phyloP scores from a whole-genome alignment of 768 basidiomycete species.

The Termitomyces sp. region DNA sequence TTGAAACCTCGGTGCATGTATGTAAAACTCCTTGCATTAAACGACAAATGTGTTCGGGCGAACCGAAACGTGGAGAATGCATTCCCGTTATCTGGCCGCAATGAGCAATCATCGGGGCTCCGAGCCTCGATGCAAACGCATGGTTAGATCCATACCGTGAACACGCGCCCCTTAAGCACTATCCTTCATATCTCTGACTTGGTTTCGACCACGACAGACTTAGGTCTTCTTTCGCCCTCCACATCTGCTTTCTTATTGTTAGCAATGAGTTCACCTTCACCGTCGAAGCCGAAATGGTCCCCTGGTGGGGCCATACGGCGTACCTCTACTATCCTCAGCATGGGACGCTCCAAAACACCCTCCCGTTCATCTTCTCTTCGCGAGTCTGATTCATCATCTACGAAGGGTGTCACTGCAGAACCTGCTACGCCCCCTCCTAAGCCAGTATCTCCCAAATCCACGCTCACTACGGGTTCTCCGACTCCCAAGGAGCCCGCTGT shows the following conservation, averaged over 20 bases:
- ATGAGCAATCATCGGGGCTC: constrained; percentile 3
- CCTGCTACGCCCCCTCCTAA: constrained; percentile 1
- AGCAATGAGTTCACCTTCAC: constrained; percentile 5
- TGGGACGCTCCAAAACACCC: constrained; percentile 8
- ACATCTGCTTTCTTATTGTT: neutral
- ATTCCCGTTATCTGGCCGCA: neutral
- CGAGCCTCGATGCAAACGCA: constrained; percentile 9
- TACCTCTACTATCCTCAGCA: constrained; percentile 7
- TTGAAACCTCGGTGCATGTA: neutral
- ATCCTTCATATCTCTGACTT: constrained; percentile 8
- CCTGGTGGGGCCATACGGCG: constrained; percentile 8
- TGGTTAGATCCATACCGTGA: constrained; percentile 3
- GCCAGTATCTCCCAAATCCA: neutral
- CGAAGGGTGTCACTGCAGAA: neutral
- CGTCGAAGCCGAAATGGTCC: constrained; percentile 9
- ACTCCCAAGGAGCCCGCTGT: constrained; percentile 3
- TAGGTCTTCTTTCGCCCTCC: constrained; percentile 1
- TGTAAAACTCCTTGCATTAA: too few relatives aligned
- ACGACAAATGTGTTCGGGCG: neutral
- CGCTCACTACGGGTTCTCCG: constrained; percentile 1
- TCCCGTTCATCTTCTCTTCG: constrained; percentile 5
- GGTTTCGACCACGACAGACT: constrained; percentile 5
- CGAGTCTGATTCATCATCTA: constrained; percentile 3
- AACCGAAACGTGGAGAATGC: constrained; percentile 2
- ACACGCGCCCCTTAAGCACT: constrained; percentile 1